These are phyloP conservation scores for Xylaria cubensis DNA, from an alignment of 495 filamentous ascomycete genomes.

Conservation along the genomic window DNA sequence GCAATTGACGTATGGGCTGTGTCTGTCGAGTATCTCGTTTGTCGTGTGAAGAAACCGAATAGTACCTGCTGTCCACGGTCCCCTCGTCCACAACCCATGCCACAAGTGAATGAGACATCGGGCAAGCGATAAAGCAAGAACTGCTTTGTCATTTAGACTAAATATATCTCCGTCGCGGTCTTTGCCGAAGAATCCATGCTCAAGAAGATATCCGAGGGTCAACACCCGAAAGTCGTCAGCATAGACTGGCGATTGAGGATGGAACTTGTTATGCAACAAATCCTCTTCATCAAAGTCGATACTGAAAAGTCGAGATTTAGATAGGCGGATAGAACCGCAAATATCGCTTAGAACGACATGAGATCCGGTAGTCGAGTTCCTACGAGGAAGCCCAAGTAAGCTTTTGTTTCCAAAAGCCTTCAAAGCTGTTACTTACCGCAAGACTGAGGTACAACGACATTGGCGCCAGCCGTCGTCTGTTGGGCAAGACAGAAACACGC, in stretches of 20 bases:
- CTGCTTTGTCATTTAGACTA: not conserved
- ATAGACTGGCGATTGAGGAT: not conserved
- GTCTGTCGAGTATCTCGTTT: not conserved
- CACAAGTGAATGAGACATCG: not conserved
- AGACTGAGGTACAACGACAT: no score
- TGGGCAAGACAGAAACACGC: no score
- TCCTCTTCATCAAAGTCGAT: not conserved
- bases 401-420: no score
- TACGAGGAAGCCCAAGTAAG: no score
- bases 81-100: not conserved
- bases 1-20: not conserved
- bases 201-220: not conserved
- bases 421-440: no score
- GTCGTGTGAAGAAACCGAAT: not conserved
- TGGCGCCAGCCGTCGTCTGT: no score
- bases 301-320: no score
- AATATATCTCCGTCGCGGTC: not conserved
- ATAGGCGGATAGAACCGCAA: no score
- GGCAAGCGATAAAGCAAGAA: constrained; percentile 4
- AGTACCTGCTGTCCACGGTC: not conserved
- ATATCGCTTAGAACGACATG: no score
- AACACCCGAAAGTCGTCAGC: not conserved
- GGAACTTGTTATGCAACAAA: not conserved
- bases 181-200: not conserved
- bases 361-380: no score